phyloP scores from a whole-genome alignment of 2,329 filamentous ascomycete species.

The Fusarium hainanense region DNA sequence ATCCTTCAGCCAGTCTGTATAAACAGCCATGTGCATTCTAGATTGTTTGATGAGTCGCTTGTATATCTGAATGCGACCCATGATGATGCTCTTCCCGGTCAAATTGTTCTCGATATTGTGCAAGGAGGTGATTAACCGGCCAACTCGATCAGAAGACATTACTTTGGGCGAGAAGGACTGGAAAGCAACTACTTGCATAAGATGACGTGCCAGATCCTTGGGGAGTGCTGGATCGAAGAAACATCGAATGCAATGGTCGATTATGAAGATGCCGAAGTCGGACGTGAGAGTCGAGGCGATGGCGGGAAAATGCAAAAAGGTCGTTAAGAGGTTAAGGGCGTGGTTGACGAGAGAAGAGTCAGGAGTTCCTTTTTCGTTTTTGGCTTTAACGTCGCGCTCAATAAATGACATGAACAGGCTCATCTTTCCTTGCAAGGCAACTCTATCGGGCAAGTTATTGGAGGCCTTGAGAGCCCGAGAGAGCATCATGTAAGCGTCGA shows the following conservation, averaged over 20 bases:
- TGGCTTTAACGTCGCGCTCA: constrained; percentile 78
- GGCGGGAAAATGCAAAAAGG: constrained; percentile 79
- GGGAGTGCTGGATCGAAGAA: constrained; percentile 75
- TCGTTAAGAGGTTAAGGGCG: constrained; percentile 80
- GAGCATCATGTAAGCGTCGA: constrained; percentile 89
- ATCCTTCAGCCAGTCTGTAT: constrained; percentile 83
- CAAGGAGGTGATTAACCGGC: constrained; percentile 75
- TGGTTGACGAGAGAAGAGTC: constrained; percentile 81
- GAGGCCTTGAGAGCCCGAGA: constrained; percentile 81
- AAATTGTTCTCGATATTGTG: constrained; percentile 78
- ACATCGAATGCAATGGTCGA: constrained; percentile 82
- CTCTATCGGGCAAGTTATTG: constrained; percentile 80
- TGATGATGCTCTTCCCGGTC: constrained; percentile 82
- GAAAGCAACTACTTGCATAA: constrained; percentile 82
- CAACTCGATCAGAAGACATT: constrained; percentile 77
- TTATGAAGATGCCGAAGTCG: constrained; percentile 82
- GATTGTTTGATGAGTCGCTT: constrained; percentile 79
- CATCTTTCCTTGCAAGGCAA: constrained; percentile 80
- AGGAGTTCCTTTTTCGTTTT: constrained; percentile 63
- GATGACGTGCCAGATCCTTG: constrained; percentile 81
- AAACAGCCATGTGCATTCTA: constrained; percentile 74
- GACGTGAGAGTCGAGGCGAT: constrained; percentile 76
- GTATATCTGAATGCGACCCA: constrained; percentile 82
- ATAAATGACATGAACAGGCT: constrained; percentile 83
- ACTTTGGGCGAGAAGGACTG: constrained; percentile 82